Percentiles rank a stretch among this genome's conserved stretches.
Conservation (phyloP, 1,139 yeast genomes). For the Lodderomyces parapsilosis region DNA sequence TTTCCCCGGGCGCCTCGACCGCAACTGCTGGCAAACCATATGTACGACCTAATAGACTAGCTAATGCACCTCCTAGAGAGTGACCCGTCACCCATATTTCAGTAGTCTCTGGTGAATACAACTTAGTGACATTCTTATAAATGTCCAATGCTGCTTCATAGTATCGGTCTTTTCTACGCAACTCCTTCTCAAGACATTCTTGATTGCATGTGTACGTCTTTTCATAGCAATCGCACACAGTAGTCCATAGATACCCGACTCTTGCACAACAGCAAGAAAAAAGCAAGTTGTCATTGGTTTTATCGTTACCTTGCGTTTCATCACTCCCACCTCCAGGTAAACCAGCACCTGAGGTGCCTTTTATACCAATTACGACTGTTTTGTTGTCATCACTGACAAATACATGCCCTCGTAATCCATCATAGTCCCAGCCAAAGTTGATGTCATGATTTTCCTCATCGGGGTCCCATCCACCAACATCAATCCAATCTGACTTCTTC, state of each 20-base stretch:
- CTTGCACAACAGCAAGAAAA: conserved; percentile 98
- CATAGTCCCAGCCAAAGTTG: conserved; percentile 82
- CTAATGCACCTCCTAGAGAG: conserved; percentile 89
- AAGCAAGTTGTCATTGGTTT: conserved; percentile 79
- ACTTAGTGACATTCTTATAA: conserved; percentile 63
- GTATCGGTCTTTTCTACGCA: conserved; percentile 73
- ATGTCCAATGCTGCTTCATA: conserved; percentile 79
- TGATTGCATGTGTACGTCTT: conserved; percentile 88
- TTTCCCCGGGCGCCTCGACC: conserved; percentile 92
- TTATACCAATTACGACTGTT: conserved; percentile 76
- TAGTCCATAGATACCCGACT: conserved; percentile 86
- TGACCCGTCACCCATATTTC: conserved; percentile 94
- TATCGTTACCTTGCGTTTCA: conserved; percentile 79
- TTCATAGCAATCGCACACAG: conserved; percentile 93
- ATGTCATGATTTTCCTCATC: conserved; percentile 32
- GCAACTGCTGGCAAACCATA: conserved; percentile 88
- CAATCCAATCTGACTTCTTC: conserved; percentile 72
- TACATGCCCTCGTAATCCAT: conserved; percentile 88
- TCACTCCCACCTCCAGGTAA: conserved; percentile 71
- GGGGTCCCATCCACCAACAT: conserved; percentile 63
- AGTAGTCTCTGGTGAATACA: conserved; percentile 63
- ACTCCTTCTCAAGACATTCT: conserved; percentile 76
- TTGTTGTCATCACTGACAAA: conserved; percentile 66
- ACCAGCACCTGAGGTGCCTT: conserved; percentile 92
- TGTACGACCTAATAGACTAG: conserved; percentile 81